Percentiles rank a stretch among this genome's conserved stretches.
Evolutionary conservation across 495 filamentous ascomycete genomes (phyloP).

Genomic region (Podospora pseudopauciseta): DNA sequence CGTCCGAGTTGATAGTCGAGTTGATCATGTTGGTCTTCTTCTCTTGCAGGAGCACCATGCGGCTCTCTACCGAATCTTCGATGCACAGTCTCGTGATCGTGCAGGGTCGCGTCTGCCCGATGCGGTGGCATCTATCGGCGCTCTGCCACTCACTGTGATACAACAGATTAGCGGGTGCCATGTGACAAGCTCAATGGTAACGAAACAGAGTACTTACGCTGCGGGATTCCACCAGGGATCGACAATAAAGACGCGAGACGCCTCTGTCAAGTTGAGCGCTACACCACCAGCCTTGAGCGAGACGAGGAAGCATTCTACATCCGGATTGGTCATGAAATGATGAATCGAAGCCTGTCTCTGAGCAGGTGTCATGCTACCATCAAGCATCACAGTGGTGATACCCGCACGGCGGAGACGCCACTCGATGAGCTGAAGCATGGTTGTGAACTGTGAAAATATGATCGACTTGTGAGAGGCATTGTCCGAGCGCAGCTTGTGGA

Average conservation of each 20-base stretch:
- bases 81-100: conserved; percentile 92
- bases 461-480: conserved; percentile 93
- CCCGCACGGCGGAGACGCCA: conserved; percentile 93
- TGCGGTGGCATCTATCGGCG: conserved; percentile 94
- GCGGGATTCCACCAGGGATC: conserved; percentile 99
- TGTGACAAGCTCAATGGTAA: background rate
- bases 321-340: conserved; percentile 89
- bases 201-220: conserved; percentile 41
- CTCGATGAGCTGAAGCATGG: conserved; percentile 95
- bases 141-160: conserved; percentile 76
- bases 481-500: conserved; percentile 81
- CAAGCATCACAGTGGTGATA: conserved; percentile 95
- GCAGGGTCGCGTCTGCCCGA: conserved; percentile 88
- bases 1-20: conserved; percentile 89
- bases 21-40: conserved; percentile 97
- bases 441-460: conserved; percentile 96
- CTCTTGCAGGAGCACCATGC: conserved; percentile 92
- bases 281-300: conserved; percentile 95
- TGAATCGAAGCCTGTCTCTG: conserved; percentile 86
- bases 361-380: conserved; percentile 90
- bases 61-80: conserved; percentile 90
- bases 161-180: conserved; percentile 4
- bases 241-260: conserved; percentile 88
- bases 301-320: conserved; percentile 92
- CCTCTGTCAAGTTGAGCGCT: conserved; percentile 90